Conservation (phyloP, 1,284 basidiomycete genomes). For the Cutaneotrichosporon sp. region DNA sequence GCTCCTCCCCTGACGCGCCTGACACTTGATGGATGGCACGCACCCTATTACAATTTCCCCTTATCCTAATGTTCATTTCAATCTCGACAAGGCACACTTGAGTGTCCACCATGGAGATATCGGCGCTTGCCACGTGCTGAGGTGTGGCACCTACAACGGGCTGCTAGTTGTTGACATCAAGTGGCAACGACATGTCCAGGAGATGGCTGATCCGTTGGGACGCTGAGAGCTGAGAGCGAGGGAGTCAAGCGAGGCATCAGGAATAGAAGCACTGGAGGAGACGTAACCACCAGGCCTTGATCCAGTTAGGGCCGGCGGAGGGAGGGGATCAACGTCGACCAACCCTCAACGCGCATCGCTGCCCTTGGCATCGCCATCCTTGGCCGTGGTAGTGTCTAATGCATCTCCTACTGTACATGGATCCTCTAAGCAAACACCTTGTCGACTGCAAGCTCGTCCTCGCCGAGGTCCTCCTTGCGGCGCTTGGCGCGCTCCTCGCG, state of each 20-base stretch:
- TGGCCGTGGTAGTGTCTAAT: slow-evolving; percentile 1
- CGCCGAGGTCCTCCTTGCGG: slow-evolving; percentile 62
- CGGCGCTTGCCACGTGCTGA: background rate
- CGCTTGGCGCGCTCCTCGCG: slow-evolving; percentile 66
- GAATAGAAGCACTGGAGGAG: no score
- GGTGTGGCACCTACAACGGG: background rate
- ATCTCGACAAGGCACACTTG: background rate
- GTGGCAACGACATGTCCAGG: no score
- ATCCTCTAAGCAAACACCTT: slow-evolving; percentile 76
- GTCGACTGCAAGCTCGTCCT: slow-evolving; percentile 78
- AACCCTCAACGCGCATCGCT: background rate
- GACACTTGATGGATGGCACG: background rate
- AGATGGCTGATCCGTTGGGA: no score
- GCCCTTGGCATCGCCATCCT: no score
- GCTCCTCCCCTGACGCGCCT: background rate
- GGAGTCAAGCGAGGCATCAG: no score
- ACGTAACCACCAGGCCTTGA: no score
- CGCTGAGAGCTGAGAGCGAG: no score
- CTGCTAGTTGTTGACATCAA: background rate
- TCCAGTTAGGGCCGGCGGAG: no score
- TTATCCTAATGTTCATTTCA: background rate
- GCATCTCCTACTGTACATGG: slow-evolving; percentile 5
- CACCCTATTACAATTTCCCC: background rate
- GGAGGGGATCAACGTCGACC: background rate
- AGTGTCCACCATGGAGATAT: background rate